Conservation (phyloP, 2,329 filamentous ascomycete species). For the Dactylellina sp. region DNA sequence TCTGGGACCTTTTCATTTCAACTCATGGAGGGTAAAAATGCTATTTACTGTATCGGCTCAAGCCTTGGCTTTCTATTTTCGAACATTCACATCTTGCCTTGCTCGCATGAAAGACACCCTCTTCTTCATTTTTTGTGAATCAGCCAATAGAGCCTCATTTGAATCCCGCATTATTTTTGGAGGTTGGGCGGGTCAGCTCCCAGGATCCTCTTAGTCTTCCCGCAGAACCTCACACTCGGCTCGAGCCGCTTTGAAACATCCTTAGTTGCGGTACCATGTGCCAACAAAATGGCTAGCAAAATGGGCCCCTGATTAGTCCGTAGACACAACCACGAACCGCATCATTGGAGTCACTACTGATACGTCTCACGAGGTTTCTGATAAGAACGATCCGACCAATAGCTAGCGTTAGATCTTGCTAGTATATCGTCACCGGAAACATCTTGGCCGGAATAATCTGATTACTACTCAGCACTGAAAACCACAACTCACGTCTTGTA, state of each 20-base stretch:
- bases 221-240: neutral
- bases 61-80: no score
- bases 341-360: no score
- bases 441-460: no score
- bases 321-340: neutral
- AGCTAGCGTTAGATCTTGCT: no score
- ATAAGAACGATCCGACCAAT: no score
- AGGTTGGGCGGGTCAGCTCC: neutral
- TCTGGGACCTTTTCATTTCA: no score
- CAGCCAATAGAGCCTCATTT: neutral
- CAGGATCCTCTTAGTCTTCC: neutral
- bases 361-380: no score
- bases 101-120: no score
- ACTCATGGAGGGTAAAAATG: no score
- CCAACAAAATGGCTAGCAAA: neutral
- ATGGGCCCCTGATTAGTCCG: neutral
- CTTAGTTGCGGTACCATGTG: constrained; percentile 6
- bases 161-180: neutral
- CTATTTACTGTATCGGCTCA: no score
- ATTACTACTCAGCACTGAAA: neutral
- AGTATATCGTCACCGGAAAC: no score
- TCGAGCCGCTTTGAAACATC: constrained; percentile 44
- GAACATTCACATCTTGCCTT: no score
- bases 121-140: neutral
- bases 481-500: neutral